Base-by-base conservation (phyloP, 2,329 filamentous ascomycete species). In the Apiospora phragmitis region DNA sequence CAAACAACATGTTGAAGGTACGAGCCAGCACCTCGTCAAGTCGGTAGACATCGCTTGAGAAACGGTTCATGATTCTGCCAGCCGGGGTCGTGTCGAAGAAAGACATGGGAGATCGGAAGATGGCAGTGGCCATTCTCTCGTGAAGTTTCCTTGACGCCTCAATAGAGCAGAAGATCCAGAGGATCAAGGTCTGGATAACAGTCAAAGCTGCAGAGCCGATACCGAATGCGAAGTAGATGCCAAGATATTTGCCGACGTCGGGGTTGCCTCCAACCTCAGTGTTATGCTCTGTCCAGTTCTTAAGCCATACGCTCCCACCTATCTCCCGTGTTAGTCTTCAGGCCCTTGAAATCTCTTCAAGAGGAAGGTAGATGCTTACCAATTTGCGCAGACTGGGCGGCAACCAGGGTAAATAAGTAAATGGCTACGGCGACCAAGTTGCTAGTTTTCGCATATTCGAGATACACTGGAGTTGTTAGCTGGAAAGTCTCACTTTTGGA, bases 91-190 rank as follows among this genome's bases (percentile, higher is more conserved):
- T 97, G 80, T 99, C 97, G 76, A 99, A 99, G 84, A 99, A 99
- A 76, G 91, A 96, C 96, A 99, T 99, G 69, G 96, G 97, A 47
- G 94, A 97, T 75, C 96, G 90, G 87, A 99, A 99, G 76, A 98
- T 98, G 24, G 96, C 94, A 77, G 93, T 96, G 59, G 95, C 95
- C 96, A 99, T 98, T 74, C 94, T 89, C 83, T 98, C 96, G 80
- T 99, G 96, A 70, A 99, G 87, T 84, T 98, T 99, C 73, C 96
- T 90, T 26, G 95, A 98, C 68, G 96, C 96, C 90, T 99, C 96
- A 73, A 99, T 99, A 5, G 96, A 98, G 84, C 97, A 99, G 84
- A 99, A 98, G 75, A 99, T 98, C 96, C 96, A 99, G 38, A 99
- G 86, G 74, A 99, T 94, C 75, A 99, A 85, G 7, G 95, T 98